A percentile compares a stretch with the other conserved stretches of the same genome.
phyloP scores from a whole-genome alignment of 306 rosid genomes.

The Prunus mume region DNA sequence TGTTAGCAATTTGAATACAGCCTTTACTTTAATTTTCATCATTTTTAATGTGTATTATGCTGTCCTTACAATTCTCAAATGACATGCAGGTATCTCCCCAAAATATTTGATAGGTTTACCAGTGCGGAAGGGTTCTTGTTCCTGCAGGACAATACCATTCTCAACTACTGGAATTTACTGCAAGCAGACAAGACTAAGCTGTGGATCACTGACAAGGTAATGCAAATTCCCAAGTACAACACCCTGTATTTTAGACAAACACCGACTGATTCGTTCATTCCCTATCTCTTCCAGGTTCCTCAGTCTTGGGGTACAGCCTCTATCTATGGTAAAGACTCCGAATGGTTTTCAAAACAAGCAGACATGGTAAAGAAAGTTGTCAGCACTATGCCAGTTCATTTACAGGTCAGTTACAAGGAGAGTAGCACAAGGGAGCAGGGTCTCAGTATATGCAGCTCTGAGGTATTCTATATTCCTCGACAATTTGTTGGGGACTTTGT shows the following conservation, averaged over 20 bases:
- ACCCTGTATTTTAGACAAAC: neutral
- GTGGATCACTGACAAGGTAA: conserved; percentile 74
- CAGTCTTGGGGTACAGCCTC: conserved; percentile 58
- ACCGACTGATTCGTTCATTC: neutral
- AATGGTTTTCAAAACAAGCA: conserved; percentile 73
- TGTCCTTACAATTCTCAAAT: neutral
- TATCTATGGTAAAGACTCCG: conserved; percentile 31
- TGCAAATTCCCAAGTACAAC: neutral
- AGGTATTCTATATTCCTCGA: conserved; percentile 67
- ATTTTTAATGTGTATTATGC: neutral
- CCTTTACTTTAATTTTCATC: neutral
- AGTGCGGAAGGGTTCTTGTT: conserved; percentile 74
- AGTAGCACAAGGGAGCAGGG: conserved; percentile 26
- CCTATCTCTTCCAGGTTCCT: conserved; percentile 41
- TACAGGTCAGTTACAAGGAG: conserved; percentile 67
- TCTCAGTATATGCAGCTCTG: conserved; percentile 53
- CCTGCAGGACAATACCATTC: conserved; percentile 64
- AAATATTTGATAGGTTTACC: conserved; percentile 54
- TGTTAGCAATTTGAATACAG: too few relatives aligned
- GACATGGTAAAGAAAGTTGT: conserved; percentile 65
- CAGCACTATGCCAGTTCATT: conserved; percentile 64
- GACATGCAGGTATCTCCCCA: conserved; percentile 56
- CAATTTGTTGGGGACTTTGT: conserved; percentile 51
- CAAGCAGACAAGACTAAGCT: conserved; percentile 72
- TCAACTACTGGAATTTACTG: conserved; percentile 71